Conservation (phyloP, 257 asterid genomes). For the Rauvolfia tetraphylla region DNA sequence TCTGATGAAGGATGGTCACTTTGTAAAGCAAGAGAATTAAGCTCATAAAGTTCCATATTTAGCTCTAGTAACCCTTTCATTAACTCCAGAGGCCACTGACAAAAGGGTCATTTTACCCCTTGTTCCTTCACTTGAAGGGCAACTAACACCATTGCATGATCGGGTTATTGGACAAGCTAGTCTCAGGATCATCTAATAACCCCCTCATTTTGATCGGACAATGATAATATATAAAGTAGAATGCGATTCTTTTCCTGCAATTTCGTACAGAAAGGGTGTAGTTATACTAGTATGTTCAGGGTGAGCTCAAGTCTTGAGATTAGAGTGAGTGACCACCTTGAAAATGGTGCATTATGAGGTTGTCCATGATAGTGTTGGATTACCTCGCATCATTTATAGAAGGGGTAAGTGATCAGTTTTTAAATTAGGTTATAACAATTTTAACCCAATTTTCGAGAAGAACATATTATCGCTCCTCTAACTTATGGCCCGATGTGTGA, state of each 20-base stretch:
- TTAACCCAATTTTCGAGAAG: too few species aligned
- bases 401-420: too few species aligned
- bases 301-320: not conserved
- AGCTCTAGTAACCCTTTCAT: not conserved
- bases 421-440: too few species aligned
- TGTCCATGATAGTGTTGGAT: conserved; percentile 9
- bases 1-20: not conserved
- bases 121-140: not conserved
- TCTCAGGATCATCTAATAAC: not conserved
- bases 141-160: not conserved
- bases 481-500: too few species aligned
- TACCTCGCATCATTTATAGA: too few species aligned
- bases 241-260: too few species aligned
- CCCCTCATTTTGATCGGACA: not conserved
- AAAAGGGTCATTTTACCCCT: not conserved
- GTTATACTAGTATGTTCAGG: too few species aligned
- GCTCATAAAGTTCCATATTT: not conserved
- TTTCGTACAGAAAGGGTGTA: too few species aligned
- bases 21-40: not conserved
- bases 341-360: not conserved
- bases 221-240: too few species aligned
- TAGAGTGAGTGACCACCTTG: not conserved
- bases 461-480: too few species aligned
- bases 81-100: conserved; percentile 5
- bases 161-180: too few species aligned